phyloP scores from a whole-genome alignment of 2,329 filamentous ascomycete species.

The Epichloe baconii region DNA sequence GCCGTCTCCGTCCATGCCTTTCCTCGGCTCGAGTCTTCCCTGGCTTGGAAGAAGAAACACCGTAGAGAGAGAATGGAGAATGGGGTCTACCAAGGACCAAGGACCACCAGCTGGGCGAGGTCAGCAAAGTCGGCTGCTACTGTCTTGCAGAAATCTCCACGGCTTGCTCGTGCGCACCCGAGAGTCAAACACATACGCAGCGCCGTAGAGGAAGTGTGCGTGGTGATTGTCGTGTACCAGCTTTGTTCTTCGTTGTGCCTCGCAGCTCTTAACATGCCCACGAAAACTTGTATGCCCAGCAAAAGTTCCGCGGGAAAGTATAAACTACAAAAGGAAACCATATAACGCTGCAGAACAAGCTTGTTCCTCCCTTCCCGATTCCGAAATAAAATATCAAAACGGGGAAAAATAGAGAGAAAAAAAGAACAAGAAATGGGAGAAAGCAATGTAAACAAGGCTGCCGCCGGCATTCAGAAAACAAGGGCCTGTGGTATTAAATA shows the following conservation, averaged over 20 bases:
- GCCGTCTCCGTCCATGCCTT: not conserved
- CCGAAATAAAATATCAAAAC: not conserved
- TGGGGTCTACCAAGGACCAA: not conserved
- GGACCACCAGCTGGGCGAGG: not conserved
- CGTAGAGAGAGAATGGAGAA: not conserved
- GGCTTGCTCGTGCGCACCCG: no score
- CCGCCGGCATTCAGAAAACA: not conserved
- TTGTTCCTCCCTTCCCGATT: not conserved
- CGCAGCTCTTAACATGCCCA: not conserved
- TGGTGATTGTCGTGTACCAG: not conserved
- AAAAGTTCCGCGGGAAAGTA: conserved; percentile 1
- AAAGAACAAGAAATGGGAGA: not conserved
- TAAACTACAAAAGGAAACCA: conserved; percentile 1
- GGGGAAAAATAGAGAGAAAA: no score
- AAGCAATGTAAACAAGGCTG: conserved; percentile 1
- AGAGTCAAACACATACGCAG: no score
- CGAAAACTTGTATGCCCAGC: not conserved
- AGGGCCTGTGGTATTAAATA: not conserved
- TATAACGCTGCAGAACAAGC: conserved; percentile 1
- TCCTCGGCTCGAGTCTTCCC: not conserved
- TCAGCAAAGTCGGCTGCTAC: not conserved
- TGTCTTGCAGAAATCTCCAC: no score
- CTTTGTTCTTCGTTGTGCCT: not conserved
- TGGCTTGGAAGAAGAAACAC: no score
- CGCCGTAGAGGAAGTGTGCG: not conserved